A percentile compares a stretch with the other conserved stretches of the same genome.
phyloP scores from a whole-genome alignment of 164 flowering plant species.

The Piper longum region DNA sequence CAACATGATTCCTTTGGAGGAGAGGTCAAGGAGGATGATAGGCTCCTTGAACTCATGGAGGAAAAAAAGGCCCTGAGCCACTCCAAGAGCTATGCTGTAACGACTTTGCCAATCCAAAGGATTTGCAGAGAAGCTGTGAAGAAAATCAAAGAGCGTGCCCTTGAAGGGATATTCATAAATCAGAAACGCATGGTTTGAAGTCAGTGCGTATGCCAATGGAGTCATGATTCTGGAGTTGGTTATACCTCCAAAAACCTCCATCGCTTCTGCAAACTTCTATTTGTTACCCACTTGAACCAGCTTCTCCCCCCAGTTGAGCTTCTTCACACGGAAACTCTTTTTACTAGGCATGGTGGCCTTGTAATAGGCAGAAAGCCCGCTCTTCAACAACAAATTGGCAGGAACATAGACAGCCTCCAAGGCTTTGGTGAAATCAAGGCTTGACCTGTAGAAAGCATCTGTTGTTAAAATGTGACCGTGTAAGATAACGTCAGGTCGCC shows the following conservation, averaged over 20 bases:
- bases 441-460: conserved; percentile 34
- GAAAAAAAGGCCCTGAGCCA: conserved; percentile 65
- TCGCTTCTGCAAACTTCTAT: conserved; percentile 40
- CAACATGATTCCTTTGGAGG: conserved; percentile 41
- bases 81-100: conserved; percentile 57
- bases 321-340: conserved; percentile 50
- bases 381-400: conserved; percentile 33
- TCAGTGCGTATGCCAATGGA: conserved; percentile 59
- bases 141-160: conserved; percentile 52
- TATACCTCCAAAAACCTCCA: conserved; percentile 43
- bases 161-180: conserved; percentile 44
- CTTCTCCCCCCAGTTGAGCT: conserved; percentile 61
- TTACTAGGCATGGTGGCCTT: conserved; percentile 63
- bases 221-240: conserved; percentile 54
- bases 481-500: conserved; percentile 23
- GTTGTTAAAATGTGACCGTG: conserved; percentile 34
- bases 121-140: conserved; percentile 26
- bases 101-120: conserved; percentile 58
- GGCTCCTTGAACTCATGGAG: conserved; percentile 57
- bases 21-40: conserved; percentile 53
- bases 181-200: conserved; percentile 45
- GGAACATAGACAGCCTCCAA: conserved; percentile 37
- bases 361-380: conserved; percentile 55
- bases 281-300: conserved; percentile 46
- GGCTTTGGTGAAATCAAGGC: conserved; percentile 41